Evolutionary conservation across 495 filamentous ascomycete genomes (phyloP), one percentile per base, ranked within the genome.

Genomic region (Penicillium salamii): DNA sequence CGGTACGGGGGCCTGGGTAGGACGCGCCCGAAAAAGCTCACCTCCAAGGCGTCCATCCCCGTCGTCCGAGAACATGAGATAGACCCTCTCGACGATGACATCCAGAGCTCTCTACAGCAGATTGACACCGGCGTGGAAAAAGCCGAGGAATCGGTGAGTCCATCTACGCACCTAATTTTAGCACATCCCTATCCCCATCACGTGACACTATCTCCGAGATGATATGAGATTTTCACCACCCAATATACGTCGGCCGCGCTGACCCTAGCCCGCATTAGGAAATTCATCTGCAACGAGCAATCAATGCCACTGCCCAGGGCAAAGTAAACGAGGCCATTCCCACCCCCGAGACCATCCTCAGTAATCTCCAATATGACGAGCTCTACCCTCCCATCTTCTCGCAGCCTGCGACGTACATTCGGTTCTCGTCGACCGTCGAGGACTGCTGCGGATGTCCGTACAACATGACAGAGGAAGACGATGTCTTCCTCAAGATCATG

Each of bases 51-150:
- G 65, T 81, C 78, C 52, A 88, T 97, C 51, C 83, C 83, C 49
- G 84, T 98, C 53, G 79, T 96, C 59, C 79, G 88, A 59, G 91
- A 97, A 76, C 78, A 89, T 60, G 88, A 97, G 50, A 87, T 97
- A 70, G 93, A 97, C 64, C 64, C 69, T 50, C 66, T 81, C 62
- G 85, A 88, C 50, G 85, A 88, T 58, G 84, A 87, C 51, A 71
- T 77, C 51, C 80, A 84, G 59, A 74, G 78, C 55, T 74, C 70
- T 72, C 81, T 72, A 79, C 89, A 69, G 83, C 89, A 79, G 55
- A 89, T 96, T 66, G 91, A 95, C 62, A 96, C 92, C 49, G 93
- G 93, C 57, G 93, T 98, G 52, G 93, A 98, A 71, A 91, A 95
- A 66, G 86, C 81, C 49, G 93, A 98, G 71, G 92, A 98, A 79